Evolutionary conservation across 768 basidiomycete genomes (phyloP).

Genomic region (Tulasnella sp.): DNA sequence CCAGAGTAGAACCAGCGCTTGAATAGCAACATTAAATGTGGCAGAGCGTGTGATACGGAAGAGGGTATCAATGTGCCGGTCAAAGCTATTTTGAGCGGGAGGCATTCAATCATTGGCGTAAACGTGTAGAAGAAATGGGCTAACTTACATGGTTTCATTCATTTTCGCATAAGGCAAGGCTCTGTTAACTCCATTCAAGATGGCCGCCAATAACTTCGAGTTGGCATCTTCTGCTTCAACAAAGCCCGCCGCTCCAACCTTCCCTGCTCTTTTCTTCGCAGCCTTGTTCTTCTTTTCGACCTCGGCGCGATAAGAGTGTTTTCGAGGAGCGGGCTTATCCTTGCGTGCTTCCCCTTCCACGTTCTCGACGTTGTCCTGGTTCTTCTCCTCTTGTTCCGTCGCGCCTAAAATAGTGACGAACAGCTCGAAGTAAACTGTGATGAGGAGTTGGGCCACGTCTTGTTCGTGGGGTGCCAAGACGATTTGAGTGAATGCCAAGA

Average conservation of each 20-base stretch:
- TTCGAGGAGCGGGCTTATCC: constrained; percentile 16
- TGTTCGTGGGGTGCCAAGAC: constrained; percentile 58
- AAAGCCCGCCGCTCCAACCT: constrained; percentile 52
- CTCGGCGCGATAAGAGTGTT: neutral
- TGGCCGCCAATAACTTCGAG: constrained; percentile 77
- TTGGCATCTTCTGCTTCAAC: constrained; percentile 69
- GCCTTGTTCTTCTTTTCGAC: constrained; percentile 26
- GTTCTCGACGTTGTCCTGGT: constrained; percentile 26
- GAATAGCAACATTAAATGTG: constrained; percentile 94
- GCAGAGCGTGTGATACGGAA: constrained; percentile 93
- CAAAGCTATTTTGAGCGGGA: constrained; percentile 44
- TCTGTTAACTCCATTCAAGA: constrained; percentile 90
- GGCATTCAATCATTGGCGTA: neutral
- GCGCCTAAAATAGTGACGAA: constrained; percentile 70
- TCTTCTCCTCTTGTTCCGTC: constrained; percentile 27
- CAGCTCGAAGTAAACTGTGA: constrained; percentile 90
- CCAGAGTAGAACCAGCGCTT: constrained; percentile 81
- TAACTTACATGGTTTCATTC: constrained; percentile 40
- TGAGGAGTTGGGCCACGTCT: constrained; percentile 65
- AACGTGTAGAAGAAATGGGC: neutral
- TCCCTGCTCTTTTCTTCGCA: constrained; percentile 36
- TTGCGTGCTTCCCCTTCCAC: constrained; percentile 25
- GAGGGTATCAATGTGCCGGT: constrained; percentile 82
- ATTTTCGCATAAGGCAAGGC: constrained; percentile 88
- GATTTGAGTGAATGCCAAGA: constrained; percentile 92